A percentile compares a stretch with the other conserved stretches of the same genome.
These are phyloP conservation scores for Gossypium raimondii DNA, from an alignment of 345 rosid genomes.

Conservation along the genomic window DNA sequence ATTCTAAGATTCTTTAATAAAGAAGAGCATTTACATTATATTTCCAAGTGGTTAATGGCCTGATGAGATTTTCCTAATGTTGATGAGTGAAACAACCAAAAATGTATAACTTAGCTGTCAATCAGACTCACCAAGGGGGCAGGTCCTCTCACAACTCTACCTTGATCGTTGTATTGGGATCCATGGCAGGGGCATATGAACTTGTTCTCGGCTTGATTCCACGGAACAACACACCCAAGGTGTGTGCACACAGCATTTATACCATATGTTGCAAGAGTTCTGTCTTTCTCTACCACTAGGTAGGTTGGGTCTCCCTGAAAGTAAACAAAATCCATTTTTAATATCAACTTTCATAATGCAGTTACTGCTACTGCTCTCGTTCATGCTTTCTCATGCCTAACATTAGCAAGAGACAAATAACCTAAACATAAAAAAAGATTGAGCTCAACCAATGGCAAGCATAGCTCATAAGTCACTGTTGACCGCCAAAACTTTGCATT, in stretches of 20 bases:
- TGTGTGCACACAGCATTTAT: slow-evolving; percentile 92
- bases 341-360: not conserved
- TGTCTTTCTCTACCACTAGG: slow-evolving; percentile 89
- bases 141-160: slow-evolving; percentile 95
- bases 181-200: slow-evolving; percentile 97
- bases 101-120: not conserved
- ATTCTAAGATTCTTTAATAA: not conserved
- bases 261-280: slow-evolving; percentile 71
- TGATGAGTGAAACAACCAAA: not conserved
- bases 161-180: slow-evolving; percentile 96
- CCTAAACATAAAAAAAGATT: not conserved
- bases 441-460: not conserved
- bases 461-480: too few species aligned
- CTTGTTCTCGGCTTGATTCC: slow-evolving; percentile 83
- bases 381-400: too few species aligned
- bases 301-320: slow-evolving; percentile 94
- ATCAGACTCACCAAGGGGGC: slow-evolving; percentile 75
- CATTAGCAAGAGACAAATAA: not conserved
- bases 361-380: not conserved
- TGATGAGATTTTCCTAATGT: not conserved
- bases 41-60: not conserved
- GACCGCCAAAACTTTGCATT: not conserved
- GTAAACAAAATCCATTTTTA: not conserved
- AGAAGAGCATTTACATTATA: not conserved
- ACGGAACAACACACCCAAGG: slow-evolving; percentile 94